Conservation (phyloP, 2,329 filamentous ascomycete species). For the Botrytis sinoallii region DNA sequence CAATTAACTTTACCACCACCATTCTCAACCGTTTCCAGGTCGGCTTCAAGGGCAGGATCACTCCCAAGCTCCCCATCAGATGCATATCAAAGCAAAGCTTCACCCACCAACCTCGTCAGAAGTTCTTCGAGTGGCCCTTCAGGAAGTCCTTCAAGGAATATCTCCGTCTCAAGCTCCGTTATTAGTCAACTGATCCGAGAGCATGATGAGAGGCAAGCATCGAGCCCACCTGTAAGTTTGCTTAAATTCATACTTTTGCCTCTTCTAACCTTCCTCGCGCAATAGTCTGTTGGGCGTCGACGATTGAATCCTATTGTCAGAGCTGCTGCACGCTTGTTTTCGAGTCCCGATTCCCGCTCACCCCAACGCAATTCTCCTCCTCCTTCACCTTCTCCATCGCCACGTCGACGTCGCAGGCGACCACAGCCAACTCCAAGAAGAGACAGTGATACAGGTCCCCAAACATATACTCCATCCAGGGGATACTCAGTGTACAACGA, state of each 20-base stretch:
- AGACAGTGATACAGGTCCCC: not conserved
- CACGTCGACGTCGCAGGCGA: constrained; percentile 20
- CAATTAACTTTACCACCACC: constrained; percentile 33
- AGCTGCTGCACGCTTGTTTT: constrained; percentile 22
- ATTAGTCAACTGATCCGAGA: constrained; percentile 8
- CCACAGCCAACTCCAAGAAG: constrained; percentile 10
- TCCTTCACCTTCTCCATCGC: constrained; percentile 25
- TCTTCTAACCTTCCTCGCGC: not conserved
- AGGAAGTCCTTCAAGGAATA: constrained; percentile 1
- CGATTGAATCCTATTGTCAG: constrained; percentile 18
- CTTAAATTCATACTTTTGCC: not conserved
- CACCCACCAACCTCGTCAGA: constrained; percentile 21
- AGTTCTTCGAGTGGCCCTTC: constrained; percentile 17
- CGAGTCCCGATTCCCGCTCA: constrained; percentile 24
- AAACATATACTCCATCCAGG: constrained; percentile 31
- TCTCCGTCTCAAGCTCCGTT: constrained; percentile 4
- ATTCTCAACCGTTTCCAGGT: constrained; percentile 33
- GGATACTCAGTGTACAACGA: constrained; percentile 48
- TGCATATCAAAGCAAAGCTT: not conserved
- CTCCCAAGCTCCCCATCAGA: constrained; percentile 24
- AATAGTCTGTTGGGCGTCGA: constrained; percentile 19
- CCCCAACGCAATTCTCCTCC: constrained; percentile 21
- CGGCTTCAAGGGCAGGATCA: constrained; percentile 26
- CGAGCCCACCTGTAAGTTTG: constrained; percentile 11
- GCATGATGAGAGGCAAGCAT: not conserved